These are phyloP conservation scores for Pseudohalonectria lignicola DNA, from an alignment of 2,329 filamentous ascomycete genomes.

Conservation along the genomic window DNA sequence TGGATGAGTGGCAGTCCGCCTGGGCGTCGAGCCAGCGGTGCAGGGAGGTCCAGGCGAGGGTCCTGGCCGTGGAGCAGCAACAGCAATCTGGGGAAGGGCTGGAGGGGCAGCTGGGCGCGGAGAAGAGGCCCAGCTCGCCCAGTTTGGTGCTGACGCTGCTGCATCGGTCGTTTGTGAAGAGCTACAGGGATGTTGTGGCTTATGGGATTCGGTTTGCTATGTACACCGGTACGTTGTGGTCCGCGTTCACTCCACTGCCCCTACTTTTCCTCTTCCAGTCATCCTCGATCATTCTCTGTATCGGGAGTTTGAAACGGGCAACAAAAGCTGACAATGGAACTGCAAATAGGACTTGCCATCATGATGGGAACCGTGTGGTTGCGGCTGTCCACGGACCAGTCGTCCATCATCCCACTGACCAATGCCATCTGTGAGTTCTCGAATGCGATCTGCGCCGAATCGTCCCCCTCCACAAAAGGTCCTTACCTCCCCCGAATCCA, in stretches of 20 bases:
- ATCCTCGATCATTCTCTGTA: no score
- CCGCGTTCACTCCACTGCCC: constrained; percentile 2
- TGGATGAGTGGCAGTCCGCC: constrained; percentile 39
- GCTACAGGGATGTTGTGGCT: constrained; percentile 70
- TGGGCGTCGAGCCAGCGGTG: constrained; percentile 38
- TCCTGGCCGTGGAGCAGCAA: constrained; percentile 16
- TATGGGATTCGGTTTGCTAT: constrained; percentile 76
- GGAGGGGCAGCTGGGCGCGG: constrained; percentile 3
- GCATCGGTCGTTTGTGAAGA: constrained; percentile 73
- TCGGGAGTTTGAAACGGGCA: no score
- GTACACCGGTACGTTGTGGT: constrained; percentile 47
- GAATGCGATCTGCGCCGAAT: background rate
- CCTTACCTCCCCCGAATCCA: background rate
- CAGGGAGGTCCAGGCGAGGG: constrained; percentile 10
- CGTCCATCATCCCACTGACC: constrained; percentile 68
- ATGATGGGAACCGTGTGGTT: constrained; percentile 88
- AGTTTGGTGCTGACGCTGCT: constrained; percentile 53
- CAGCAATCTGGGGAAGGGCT: constrained; percentile 16
- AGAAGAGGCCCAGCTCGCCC: constrained; percentile 30
- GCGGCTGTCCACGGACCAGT: constrained; percentile 54
- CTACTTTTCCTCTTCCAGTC: no score
- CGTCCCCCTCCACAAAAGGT: background rate
- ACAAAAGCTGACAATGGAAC: background rate
- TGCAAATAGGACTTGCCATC: constrained; percentile 49
- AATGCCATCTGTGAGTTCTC: constrained; percentile 56